Evolutionary conservation across 768 basidiomycete species (phyloP).

Genomic region (Boletus reticuloceps): DNA sequence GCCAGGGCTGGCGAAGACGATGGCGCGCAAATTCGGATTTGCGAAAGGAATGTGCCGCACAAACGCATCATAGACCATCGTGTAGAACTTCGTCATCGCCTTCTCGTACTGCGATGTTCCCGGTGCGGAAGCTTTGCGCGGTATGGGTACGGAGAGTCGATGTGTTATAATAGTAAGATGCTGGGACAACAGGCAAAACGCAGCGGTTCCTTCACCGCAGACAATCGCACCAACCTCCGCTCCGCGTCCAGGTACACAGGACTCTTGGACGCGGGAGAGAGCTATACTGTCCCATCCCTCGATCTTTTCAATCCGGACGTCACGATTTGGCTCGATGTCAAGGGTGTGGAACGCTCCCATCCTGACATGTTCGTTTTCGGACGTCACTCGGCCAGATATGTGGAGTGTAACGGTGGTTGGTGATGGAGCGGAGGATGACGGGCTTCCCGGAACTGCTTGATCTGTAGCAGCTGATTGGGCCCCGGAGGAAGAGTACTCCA

Average conservation of each 20-base stretch:
- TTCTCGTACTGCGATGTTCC: conserved; percentile 89
- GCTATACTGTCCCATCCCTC: conserved; percentile 95
- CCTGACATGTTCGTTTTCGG: conserved; percentile 87
- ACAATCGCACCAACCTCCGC: conserved; percentile 97
- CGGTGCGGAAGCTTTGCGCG: conserved; percentile 84
- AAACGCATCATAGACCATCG: conserved; percentile 82
- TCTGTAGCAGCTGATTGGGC: conserved; percentile 47
- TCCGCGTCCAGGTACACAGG: conserved; percentile 89
- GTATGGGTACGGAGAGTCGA: conserved; percentile 84
- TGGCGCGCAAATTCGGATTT: conserved; percentile 70
- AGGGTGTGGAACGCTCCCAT: conserved; percentile 94
- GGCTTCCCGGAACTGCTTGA: conserved; percentile 30
- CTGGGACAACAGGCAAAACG: conserved; percentile 92
- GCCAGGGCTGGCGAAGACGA: conserved; percentile 96
- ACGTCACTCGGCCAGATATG: conserved; percentile 80
- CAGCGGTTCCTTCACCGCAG: conserved; percentile 92
- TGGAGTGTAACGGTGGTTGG: conserved; percentile 62
- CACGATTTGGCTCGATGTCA: conserved; percentile 87
- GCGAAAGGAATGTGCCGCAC: conserved; percentile 87
- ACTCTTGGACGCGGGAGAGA: conserved; percentile 75
- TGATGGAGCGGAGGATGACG: conserved; percentile 32
- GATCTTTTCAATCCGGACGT: conserved; percentile 83
- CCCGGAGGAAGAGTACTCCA: conserved; percentile 78
- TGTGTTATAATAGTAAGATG: conserved; percentile 96
- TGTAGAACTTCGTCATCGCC: conserved; percentile 80